Percentiles rank a stretch among this genome's conserved stretches.
These are phyloP conservation scores for Eleusine coracana DNA, from an alignment of 176 grass and related monocot genomes.

Conservation along the genomic window DNA sequence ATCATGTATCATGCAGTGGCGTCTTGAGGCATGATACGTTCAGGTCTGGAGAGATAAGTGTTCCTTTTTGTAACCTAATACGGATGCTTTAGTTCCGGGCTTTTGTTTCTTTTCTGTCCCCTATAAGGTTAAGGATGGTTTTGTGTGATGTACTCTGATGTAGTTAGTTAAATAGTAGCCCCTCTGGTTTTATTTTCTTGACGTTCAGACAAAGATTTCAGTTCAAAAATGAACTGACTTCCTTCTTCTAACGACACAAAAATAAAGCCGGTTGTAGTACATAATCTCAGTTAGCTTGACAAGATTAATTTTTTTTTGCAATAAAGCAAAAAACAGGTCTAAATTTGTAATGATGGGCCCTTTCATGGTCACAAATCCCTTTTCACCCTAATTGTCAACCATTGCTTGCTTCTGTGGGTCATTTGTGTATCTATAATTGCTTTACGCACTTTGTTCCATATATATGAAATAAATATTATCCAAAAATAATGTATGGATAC, in stretches of 20 bases:
- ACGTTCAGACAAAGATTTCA: no score
- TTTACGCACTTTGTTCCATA: not conserved
- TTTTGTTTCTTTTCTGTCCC: not conserved
- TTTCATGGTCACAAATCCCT: not conserved
- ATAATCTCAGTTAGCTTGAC: not conserved
- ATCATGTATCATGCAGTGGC: not conserved
- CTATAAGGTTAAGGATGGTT: not conserved
- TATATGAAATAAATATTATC: not conserved
- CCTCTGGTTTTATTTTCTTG: no score
- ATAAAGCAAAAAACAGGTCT: not conserved
- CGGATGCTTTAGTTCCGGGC: not conserved
- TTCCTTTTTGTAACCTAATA: not conserved
- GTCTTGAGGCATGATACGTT: not conserved
- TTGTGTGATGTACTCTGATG: not conserved
- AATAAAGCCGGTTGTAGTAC: no score
- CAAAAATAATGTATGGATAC: no score
- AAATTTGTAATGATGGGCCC: not conserved
- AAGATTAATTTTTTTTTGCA: not conserved
- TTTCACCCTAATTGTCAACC: not conserved
- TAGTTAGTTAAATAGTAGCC: not conserved
- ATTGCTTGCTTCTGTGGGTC: not conserved
- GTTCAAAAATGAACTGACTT: no score
- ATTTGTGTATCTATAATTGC: not conserved
- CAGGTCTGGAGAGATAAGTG: not conserved
- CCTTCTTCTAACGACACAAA: no score